Base-by-base conservation (phyloP, 306 rosid species). In the Vigna mungo region DNA sequence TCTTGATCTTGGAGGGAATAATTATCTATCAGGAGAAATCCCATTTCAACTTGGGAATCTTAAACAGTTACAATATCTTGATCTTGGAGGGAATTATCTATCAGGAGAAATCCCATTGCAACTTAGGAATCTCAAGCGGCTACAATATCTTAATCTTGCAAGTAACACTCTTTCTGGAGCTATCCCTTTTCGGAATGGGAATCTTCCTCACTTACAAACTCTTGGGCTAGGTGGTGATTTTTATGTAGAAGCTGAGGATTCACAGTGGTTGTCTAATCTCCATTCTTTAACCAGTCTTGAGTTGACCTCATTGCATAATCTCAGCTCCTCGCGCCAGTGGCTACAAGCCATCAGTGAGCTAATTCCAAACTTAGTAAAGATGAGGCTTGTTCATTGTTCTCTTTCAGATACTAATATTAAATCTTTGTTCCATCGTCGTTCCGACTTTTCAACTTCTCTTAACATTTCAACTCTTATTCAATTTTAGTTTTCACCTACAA, bases 241-340 rank as follows among this genome's bases (percentile, higher is more conserved):
- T 1, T 5, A 37, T 11, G 7, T 79, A 60, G n/a, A 8, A 60
- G 23, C 14, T 2, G 9, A 17, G 0, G 56, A 60, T 61, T 70
- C 36, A 43, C 17, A 49, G n/a, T 71, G 72, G 82, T 4, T 71
- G 0, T 61, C 72, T 48, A 61, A n/a, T 11, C 72, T 78, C 9
- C 12, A 13, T 23, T 71, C 12, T 6, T 78, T 78, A 37, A 36
- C 47, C 16, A 36, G 0, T 23, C 72, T 78, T n/a, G 25, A 49
- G 8, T 36, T 71, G 36, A 47, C 12, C 4, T 43, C 46, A 23
- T 9, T 25, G 0, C 49, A 2, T 2, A 1, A 10, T 30, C 20
- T 58, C 27, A 2, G 1, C 15, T 6, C 8, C 12, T 60, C 71
- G 47, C 49, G 4, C 32, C 20, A 11, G 1, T n/a, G 2, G 61